Base-by-base conservation (phyloP, 805 yeast species). In the Cyberlindnera subsufficiens region DNA sequence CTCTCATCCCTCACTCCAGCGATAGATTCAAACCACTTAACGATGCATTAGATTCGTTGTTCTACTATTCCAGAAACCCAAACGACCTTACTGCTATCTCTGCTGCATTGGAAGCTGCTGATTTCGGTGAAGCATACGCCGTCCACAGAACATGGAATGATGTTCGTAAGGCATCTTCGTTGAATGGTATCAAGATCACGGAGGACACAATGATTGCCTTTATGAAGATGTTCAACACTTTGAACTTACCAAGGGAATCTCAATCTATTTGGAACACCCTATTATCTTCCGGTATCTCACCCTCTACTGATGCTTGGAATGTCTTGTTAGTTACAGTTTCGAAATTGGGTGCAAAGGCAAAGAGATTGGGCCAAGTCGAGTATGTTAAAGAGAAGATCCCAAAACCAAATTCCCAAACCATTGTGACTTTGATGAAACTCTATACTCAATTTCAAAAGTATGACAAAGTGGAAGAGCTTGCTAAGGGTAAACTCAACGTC, bases 301-400 rank as follows among this genome's bases (percentile, higher is more conserved):
- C 78, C n/a, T 59, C 71, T 5, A 51, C 69, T n/a, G 50, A 59
- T 0, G 59, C 78, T 2, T 85, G 88, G 88, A 79, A 80, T 40
- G 68, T 74, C 40, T 67, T 82, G 25, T 61, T 85, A 39, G 64
- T 71, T 40, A 68, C 82, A 1, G 69, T 72, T 3, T 56, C 70
- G 47, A 31, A 56, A 52, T 35, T 40, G 39, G 49, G 63, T 32
- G 13, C 55, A 53, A 3, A 50, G 53, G 6, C 45, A 52, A 30
- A 61, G 51, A 43, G 56, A 60, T 29, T 61, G 51, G 66, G 56
- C 32, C 56, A 70, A 54, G 56, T 76, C 49, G 72, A 65, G 46
- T 59, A 65, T 33, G 56, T 68, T 35, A 64, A 64, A 2, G 51
- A 52, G 6, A 62, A 61, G 44, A 67, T 60, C 36, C 59, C 58